These are phyloP conservation scores for Phoma sp. DNA, from an alignment of 2,329 filamentous ascomycete species.

Conservation along the genomic window DNA sequence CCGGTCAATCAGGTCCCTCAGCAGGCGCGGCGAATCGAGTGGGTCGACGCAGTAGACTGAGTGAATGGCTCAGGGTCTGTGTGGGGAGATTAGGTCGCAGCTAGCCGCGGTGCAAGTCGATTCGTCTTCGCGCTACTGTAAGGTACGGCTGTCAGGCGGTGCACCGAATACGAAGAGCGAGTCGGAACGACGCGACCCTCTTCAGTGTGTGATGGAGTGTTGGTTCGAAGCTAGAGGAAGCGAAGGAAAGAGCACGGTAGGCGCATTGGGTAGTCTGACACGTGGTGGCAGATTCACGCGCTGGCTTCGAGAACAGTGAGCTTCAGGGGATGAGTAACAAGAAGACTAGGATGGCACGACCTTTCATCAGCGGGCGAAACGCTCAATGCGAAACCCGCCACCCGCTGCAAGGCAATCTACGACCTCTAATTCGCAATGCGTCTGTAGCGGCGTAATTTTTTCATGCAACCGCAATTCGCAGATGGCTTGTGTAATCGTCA, in stretches of 20 bases:
- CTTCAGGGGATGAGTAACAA: slow-evolving; percentile 16
- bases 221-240: neutral
- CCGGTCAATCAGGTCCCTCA: slow-evolving; percentile 11
- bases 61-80: slow-evolving; percentile 28
- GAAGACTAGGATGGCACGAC: slow-evolving; percentile 15
- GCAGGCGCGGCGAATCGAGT: slow-evolving; percentile 14
- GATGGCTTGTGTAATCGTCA: slow-evolving; percentile 10
- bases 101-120: slow-evolving; percentile 12
- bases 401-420: slow-evolving; percentile 12
- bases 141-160: slow-evolving; percentile 17
- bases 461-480: slow-evolving; percentile 4
- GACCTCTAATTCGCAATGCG: slow-evolving; percentile 12
- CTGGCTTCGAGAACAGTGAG: slow-evolving; percentile 13
- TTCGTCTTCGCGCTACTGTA: slow-evolving; percentile 26
- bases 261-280: slow-evolving; percentile 9
- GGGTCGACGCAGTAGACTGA: slow-evolving; percentile 17
- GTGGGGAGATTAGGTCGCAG: slow-evolving; percentile 19
- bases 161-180: slow-evolving; percentile 1
- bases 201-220: neutral
- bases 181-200: neutral
- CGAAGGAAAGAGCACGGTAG: neutral
- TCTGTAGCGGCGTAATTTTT: slow-evolving; percentile 3
- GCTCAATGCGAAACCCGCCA: slow-evolving; percentile 18
- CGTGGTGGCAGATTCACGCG: slow-evolving; percentile 8
- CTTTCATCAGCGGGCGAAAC: slow-evolving; percentile 11